phyloP scores from a whole-genome alignment of 352 stramenopile species.

The Pythium folliculosum region DNA sequence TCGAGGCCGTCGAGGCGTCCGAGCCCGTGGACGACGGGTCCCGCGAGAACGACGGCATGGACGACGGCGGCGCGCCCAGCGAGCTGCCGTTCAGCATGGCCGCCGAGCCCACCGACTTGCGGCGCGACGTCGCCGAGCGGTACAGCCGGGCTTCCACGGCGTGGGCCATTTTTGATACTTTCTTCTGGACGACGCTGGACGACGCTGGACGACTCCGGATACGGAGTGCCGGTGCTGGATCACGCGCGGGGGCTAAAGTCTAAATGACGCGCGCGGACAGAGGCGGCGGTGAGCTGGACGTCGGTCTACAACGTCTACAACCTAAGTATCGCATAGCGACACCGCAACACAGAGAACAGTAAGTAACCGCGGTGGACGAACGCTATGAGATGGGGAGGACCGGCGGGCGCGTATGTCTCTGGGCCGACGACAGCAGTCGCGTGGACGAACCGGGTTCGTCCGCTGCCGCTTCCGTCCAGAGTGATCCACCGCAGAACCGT shows the following conservation, averaged over 20 bases:
- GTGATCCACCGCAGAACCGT: background rate
- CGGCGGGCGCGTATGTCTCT: background rate
- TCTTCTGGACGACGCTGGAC: background rate
- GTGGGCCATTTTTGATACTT: constrained; percentile 23
- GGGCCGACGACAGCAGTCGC: background rate
- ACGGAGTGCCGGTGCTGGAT: background rate
- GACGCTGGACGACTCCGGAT: constrained; percentile 5
- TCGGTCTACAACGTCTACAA: background rate
- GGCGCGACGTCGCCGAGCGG: constrained; percentile 22
- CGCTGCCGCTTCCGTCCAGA: background rate
- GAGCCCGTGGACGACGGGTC: constrained; percentile 18
- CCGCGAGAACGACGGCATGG: constrained; percentile 16
- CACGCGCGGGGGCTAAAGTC: background rate
- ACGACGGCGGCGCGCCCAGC: constrained; percentile 17
- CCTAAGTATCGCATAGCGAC: constrained; percentile 12
- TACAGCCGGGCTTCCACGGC: constrained; percentile 28
- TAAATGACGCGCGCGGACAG: background rate
- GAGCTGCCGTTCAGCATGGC: constrained; percentile 17
- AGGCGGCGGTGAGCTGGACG: background rate
- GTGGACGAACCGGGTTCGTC: background rate
- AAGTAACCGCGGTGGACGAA: background rate
- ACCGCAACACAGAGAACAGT: background rate
- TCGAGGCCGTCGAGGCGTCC: constrained; percentile 5
- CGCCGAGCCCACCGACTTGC: constrained; percentile 31
- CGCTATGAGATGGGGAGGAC: constrained; percentile 11